Evolutionary conservation across 2,329 filamentous ascomycete species (phyloP).

Genomic region (Aspergillus sp.): DNA sequence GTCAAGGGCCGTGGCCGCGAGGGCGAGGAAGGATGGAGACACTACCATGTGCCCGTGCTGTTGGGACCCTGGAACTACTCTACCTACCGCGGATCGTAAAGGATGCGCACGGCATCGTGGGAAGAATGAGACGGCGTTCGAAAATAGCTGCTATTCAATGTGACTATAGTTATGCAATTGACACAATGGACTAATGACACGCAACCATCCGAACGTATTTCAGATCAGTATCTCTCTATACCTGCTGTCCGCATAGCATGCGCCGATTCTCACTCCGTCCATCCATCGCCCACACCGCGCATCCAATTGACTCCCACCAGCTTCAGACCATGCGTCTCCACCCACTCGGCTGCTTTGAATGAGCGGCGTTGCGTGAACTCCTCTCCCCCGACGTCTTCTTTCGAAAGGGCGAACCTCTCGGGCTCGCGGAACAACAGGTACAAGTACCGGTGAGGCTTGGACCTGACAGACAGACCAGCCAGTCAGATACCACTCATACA

Average conservation of each 20-base stretch:
- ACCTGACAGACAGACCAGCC: slow-evolving; percentile 1
- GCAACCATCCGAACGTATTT: neutral
- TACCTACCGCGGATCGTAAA: slow-evolving; percentile 49
- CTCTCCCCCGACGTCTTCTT: slow-evolving; percentile 15
- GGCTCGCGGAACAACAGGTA: slow-evolving; percentile 15
- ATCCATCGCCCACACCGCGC: slow-evolving; percentile 16
- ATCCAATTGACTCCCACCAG: slow-evolving; percentile 18
- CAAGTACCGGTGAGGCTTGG: slow-evolving; percentile 13
- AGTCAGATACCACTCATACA: neutral
- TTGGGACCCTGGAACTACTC: slow-evolving; percentile 52
- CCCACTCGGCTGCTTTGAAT: slow-evolving; percentile 13
- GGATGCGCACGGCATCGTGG: neutral
- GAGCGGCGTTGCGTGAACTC: slow-evolving; percentile 14
- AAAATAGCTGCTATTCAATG: neutral
- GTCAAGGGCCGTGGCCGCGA: slow-evolving; percentile 42
- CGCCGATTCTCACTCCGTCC: slow-evolving; percentile 1
- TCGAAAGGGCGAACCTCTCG: neutral
- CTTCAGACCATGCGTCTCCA: slow-evolving; percentile 6
- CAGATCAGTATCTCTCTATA: too few species aligned
- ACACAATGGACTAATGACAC: neutral
- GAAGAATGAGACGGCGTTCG: neutral
- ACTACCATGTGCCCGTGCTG: slow-evolving; percentile 52
- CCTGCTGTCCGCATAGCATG: neutral
- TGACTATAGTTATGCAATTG: neutral
- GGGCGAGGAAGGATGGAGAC: slow-evolving; percentile 42